Percentiles rank a stretch among this genome's conserved stretches.
These are phyloP conservation scores for Pichia sp. DNA, from an alignment of 1,139 yeast genomes.

Conservation along the genomic window DNA sequence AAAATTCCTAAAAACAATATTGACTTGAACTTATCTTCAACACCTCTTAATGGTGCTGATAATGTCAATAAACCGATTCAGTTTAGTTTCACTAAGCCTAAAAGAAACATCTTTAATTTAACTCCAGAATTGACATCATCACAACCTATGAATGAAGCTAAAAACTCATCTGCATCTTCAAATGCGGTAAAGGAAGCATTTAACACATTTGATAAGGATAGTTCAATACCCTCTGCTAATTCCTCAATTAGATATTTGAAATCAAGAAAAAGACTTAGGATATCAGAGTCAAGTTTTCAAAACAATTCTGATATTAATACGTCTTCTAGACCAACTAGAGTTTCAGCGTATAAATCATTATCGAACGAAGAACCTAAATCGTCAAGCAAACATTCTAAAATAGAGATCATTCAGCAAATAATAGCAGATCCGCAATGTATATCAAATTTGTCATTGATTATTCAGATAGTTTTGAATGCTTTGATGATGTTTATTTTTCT, in stretches of 20 bases:
- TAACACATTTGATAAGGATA: slow-evolving; percentile 39
- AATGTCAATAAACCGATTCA: slow-evolving; percentile 5
- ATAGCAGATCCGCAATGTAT: slow-evolving; percentile 50
- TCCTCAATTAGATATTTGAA: slow-evolving; percentile 16
- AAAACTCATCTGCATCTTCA: slow-evolving; percentile 20
- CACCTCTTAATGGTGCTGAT: slow-evolving; percentile 1
- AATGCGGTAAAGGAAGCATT: slow-evolving; percentile 39
- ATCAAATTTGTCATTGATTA: slow-evolving; percentile 58
- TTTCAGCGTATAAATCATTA: neutral
- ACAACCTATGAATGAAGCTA: slow-evolving; percentile 32
- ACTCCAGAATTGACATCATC: slow-evolving; percentile 23
- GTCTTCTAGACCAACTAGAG: neutral
- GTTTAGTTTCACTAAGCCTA: neutral
- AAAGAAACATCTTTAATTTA: slow-evolving; percentile 12
- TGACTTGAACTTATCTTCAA: slow-evolving; percentile 1
- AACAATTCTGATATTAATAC: neutral
- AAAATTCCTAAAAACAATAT: slow-evolving; percentile 8
- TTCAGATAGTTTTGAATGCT: slow-evolving; percentile 64
- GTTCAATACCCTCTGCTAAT: slow-evolving; percentile 18
- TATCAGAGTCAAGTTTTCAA: neutral
- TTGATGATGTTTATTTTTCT: slow-evolving; percentile 45
- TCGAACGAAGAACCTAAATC: neutral
- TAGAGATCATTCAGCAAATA: slow-evolving; percentile 9
- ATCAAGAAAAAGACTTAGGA: slow-evolving; percentile 9
- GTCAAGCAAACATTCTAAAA: neutral